These are phyloP conservation scores for Trichoderma afroharzianum DNA, from an alignment of 2,329 filamentous ascomycete genomes.

Conservation along the genomic window DNA sequence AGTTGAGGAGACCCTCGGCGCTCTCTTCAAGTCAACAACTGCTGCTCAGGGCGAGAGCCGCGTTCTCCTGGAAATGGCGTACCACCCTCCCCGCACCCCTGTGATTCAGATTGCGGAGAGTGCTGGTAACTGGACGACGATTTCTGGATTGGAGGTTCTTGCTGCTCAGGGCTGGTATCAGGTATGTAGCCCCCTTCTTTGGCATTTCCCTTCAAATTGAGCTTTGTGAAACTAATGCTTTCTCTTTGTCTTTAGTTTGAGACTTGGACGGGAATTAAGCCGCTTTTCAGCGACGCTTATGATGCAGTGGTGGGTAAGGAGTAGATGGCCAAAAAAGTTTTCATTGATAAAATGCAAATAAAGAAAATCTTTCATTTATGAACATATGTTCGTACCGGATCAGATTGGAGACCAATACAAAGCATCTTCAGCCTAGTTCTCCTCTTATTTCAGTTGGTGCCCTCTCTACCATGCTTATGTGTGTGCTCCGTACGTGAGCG, in stretches of 20 bases:
- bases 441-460: neutral
- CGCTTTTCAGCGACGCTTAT: neutral
- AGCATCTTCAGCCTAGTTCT: neutral
- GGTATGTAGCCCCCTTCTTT: slow-evolving; percentile 54
- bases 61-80: slow-evolving; percentile 89
- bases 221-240: neutral
- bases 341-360: neutral
- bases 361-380: neutral
- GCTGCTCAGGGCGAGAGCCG: slow-evolving; percentile 29
- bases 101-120: slow-evolving; percentile 80
- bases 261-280: neutral
- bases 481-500: too few species aligned
- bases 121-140: slow-evolving; percentile 69
- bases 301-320: neutral
- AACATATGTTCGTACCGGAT: neutral
- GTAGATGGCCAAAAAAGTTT: neutral
- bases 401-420: neutral
- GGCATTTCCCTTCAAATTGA: neutral
- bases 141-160: slow-evolving; percentile 85
- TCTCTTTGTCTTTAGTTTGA: neutral
- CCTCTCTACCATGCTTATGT: too few species aligned
- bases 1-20: slow-evolving; percentile 62
- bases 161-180: slow-evolving; percentile 88
- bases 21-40: slow-evolving; percentile 38
- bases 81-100: slow-evolving; percentile 79